Conservation (phyloP, 306 rosid species). For the Elaeagnus macrophylla region DNA sequence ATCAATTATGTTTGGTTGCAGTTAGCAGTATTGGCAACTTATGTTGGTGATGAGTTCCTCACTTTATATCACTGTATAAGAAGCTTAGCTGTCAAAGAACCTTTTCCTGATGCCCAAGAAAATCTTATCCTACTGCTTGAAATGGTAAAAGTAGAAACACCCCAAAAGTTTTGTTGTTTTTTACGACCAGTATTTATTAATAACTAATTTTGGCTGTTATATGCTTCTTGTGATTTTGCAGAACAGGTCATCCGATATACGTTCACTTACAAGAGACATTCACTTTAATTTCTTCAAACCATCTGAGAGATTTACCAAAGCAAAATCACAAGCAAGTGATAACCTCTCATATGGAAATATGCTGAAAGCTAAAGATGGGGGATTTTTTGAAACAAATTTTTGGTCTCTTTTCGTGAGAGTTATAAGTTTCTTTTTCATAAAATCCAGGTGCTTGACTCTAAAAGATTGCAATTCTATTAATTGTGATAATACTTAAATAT, state of each 20-base stretch:
- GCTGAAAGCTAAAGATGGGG: slow-evolving; percentile 23
- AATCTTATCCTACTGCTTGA: slow-evolving; percentile 75
- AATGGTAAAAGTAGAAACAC: slow-evolving; percentile 40
- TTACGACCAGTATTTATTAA: slow-evolving; percentile 2
- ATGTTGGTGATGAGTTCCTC: slow-evolving; percentile 82
- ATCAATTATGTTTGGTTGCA: slow-evolving; percentile 20
- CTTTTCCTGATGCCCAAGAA: slow-evolving; percentile 90
- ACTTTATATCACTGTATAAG: slow-evolving; percentile 92
- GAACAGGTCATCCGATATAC: slow-evolving; percentile 59
- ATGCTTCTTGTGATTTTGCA: slow-evolving; percentile 43
- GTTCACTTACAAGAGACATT: slow-evolving; percentile 25
- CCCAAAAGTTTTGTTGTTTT: slow-evolving; percentile 3
- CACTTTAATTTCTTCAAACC: slow-evolving; percentile 45
- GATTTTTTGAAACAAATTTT: slow-evolving; percentile 27
- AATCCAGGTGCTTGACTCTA: slow-evolving; percentile 54
- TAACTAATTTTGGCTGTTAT: slow-evolving; percentile 17
- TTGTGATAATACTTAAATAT: neutral
- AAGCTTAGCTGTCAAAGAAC: slow-evolving; percentile 81
- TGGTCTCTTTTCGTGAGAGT: slow-evolving; percentile 68
- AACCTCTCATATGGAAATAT: slow-evolving; percentile 19
- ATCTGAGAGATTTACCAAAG: slow-evolving; percentile 23
- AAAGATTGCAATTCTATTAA: slow-evolving; percentile 4
- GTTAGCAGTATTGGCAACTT: slow-evolving; percentile 96
- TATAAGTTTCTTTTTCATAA: slow-evolving; percentile 62
- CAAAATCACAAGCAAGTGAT: slow-evolving; percentile 18